These are phyloP conservation scores for Backusella parvicylindrica DNA, from an alignment of 192 early-diverging fungal species.

Conservation along the genomic window DNA sequence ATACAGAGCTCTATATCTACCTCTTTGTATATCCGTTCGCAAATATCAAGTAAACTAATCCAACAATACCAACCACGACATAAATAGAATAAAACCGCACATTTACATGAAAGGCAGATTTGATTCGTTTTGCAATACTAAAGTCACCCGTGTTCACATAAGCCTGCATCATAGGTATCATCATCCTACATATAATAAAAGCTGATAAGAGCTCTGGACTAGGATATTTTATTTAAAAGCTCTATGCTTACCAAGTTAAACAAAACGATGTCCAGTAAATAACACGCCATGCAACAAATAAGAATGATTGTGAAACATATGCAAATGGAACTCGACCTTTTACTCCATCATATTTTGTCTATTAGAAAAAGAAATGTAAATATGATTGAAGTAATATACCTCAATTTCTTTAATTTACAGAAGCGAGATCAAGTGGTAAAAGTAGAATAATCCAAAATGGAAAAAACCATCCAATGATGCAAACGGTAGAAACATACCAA, in stretches of 20 bases:
- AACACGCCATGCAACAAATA: constrained; percentile 74
- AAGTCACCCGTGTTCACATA: constrained; percentile 90
- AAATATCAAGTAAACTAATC: constrained; percentile 66
- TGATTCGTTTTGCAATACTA: constrained; percentile 59
- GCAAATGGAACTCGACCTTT: constrained; percentile 73
- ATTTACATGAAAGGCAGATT: constrained; percentile 77
- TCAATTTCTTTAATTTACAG: constrained; percentile 37
- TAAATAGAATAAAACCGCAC: constrained; percentile 75
- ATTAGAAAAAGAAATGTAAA: not conserved
- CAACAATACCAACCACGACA: constrained; percentile 63
- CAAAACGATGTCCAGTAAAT: constrained; percentile 92
- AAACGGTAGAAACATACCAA: constrained; percentile 81
- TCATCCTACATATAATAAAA: constrained; percentile 40
- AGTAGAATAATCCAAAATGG: constrained; percentile 91
- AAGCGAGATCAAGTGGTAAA: constrained; percentile 86
- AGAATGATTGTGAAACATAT: constrained; percentile 67
- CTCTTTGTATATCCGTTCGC: constrained; percentile 28
- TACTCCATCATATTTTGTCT: constrained; percentile 66
- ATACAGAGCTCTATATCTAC: constrained; percentile 3
- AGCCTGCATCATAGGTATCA: constrained; percentile 79
- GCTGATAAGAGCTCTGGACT: not conserved
- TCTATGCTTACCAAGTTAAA: constrained; percentile 68
- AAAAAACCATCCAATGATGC: constrained; percentile 82
- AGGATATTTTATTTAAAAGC: not conserved
- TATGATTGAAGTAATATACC: not conserved